These are phyloP conservation scores for Caryopteris hybrid DNA, from an alignment of 305 asterid species.

Conservation along the genomic window DNA sequence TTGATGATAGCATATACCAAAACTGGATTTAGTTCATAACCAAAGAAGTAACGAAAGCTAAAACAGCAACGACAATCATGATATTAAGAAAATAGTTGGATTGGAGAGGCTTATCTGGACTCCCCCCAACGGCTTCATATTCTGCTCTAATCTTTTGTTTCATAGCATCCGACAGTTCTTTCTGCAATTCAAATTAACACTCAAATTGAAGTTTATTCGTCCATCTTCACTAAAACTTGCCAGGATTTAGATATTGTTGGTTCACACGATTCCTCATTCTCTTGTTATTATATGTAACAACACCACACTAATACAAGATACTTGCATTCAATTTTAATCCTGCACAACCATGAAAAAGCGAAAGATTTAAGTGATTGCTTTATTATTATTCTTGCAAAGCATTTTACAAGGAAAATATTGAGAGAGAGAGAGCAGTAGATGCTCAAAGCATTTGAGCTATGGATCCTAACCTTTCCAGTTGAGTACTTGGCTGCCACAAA, in stretches of 20 bases:
- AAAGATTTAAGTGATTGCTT: conserved; percentile 26
- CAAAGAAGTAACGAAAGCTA: conserved; percentile 69
- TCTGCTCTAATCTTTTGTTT: conserved; percentile 91
- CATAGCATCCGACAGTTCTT: conserved; percentile 84
- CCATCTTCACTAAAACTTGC: conserved; percentile 36
- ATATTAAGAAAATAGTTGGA: conserved; percentile 88
- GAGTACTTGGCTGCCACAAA: conserved; percentile 86
- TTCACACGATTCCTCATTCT: conserved; percentile 51
- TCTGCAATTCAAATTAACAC: conserved; percentile 82
- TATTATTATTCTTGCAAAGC: neutral
- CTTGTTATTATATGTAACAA: conserved; percentile 50
- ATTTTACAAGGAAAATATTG: neutral
- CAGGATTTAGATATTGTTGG: conserved; percentile 33
- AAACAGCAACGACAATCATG: conserved; percentile 71
- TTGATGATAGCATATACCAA: neutral
- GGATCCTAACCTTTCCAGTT: conserved; percentile 65
- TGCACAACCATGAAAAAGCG: conserved; percentile 53
- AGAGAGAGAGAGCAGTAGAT: neutral
- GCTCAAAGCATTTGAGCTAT: neutral
- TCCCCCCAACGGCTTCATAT: conserved; percentile 82
- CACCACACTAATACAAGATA: conserved; percentile 48
- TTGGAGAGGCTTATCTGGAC: conserved; percentile 92
- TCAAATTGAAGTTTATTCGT: conserved; percentile 43
- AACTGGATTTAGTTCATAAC: conserved; percentile 54
- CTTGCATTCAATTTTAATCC: conserved; percentile 61